Percentiles rank a stretch among this genome's conserved stretches.
Evolutionary conservation across 2,329 filamentous ascomycete genomes (phyloP).

Genomic region (Epichloe festucae): DNA sequence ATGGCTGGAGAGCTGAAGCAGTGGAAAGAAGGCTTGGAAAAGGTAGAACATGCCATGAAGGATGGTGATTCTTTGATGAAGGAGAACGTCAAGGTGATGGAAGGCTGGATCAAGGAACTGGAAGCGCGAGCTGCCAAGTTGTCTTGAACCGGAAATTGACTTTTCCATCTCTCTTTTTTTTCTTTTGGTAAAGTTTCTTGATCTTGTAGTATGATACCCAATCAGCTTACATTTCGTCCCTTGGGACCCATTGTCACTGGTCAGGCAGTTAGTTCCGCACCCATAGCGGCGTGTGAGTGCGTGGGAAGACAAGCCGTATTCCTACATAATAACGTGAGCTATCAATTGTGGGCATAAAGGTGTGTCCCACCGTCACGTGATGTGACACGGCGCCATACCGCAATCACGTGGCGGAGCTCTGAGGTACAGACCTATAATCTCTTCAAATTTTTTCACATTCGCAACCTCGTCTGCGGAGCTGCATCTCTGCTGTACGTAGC

Average conservation of each 20-base stretch:
- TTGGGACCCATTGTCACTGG: not conserved
- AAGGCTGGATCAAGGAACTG: slow-evolving; percentile 77
- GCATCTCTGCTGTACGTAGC: not conserved
- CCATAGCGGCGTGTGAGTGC: not conserved
- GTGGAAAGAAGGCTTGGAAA: slow-evolving; percentile 71
- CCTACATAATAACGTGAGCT: too few species aligned
- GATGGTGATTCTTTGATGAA: slow-evolving; percentile 58
- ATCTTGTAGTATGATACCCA: slow-evolving; percentile 8
- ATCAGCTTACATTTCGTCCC: not conserved
- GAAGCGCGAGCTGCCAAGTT: slow-evolving; percentile 61
- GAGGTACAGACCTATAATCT: not conserved
- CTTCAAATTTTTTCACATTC: not conserved
- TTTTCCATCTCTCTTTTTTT: not conserved
- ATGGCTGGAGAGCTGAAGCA: slow-evolving; percentile 73
- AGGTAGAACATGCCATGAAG: slow-evolving; percentile 62
- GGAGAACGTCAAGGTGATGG: slow-evolving; percentile 72
- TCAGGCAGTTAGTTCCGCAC: not conserved
- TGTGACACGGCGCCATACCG: not conserved
- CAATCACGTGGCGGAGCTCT: not conserved
- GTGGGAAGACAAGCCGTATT: too few species aligned
- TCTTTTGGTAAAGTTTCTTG: not conserved
- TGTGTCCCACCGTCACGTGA: too few species aligned
- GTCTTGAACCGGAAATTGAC: slow-evolving; percentile 16
- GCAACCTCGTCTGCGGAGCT: not conserved
- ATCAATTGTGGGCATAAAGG: too few species aligned